Evolutionary conservation across 2,329 filamentous ascomycete genomes (phyloP), one percentile per base, ranked within the genome.

Genomic region (Moelleriella libera): DNA sequence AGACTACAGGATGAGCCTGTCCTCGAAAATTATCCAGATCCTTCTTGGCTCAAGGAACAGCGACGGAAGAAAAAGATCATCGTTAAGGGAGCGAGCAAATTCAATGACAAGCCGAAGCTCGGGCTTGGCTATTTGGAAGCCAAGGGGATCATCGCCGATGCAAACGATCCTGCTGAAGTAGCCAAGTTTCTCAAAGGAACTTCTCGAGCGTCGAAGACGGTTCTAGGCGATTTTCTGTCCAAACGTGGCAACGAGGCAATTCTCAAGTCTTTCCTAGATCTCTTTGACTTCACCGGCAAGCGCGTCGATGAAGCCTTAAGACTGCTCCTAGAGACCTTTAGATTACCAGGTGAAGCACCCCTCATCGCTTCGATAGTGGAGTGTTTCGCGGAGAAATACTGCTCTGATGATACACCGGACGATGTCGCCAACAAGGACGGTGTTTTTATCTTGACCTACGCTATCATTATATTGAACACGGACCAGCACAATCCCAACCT

Each of bases 401-500:
- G 83, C 61, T 68, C 75, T 7, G 79, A 78, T 50, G 78, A 76
- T 5, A 75, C 79, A 30, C 83, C 85, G 0, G 77, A 84, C 47
- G 84, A 82, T 28, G 81, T 97, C 52, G 84, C 82, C 6, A 82
- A 94, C 58, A 84, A 86, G 56, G 92, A 98, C 62, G 81, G 88
- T 6, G 82, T 92, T 28, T 98, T 86, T 58, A 80, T 98, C 44
- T 71, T 98, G 46, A 90, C 86, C 0, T 98, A 98, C 61, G 92
- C 89, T 39, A 94, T 96, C 58, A 95, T 98, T 63, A 88, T 98
- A 79, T 71, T 98, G 48, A 98, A 98, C 60, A 96, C 90, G 1
- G 92, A 98, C 60, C 85, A 94, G 57, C 92, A 97, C 63, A 98
- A 94, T 58, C 89, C 88, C 0, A 97, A 96, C 55, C 65, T 97